Evolutionary conservation across 2,329 filamentous ascomycete genomes (phyloP).

Genomic region (Claviceps sp.): DNA sequence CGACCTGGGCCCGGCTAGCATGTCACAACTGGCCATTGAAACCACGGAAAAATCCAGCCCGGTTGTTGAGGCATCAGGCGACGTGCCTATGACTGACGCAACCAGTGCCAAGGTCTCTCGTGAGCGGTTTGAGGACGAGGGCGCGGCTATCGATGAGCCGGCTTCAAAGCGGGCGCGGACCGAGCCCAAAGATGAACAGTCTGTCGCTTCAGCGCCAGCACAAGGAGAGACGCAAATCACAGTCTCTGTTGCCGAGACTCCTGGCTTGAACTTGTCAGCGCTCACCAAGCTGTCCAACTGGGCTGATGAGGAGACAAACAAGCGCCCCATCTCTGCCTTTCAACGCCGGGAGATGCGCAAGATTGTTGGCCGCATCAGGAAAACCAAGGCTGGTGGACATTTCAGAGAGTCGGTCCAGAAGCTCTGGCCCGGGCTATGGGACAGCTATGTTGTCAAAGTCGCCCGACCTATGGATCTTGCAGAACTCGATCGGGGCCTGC

Average conservation of each 20-base stretch:
- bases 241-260: constrained; percentile 4
- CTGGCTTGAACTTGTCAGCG: constrained; percentile 6
- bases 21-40: constrained; percentile 27
- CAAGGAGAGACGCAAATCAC: constrained; percentile 3
- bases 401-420: constrained; percentile 70
- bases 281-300: constrained; percentile 24
- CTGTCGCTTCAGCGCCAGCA: constrained; percentile 7
- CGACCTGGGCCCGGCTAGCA: constrained; percentile 21
- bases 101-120: constrained; percentile 51
- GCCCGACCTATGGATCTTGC: constrained; percentile 72
- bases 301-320: constrained; percentile 28
- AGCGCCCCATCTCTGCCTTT: constrained; percentile 39
- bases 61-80: constrained; percentile 18
- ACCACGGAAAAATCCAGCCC: constrained; percentile 17
- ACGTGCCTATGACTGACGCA: constrained; percentile 42
- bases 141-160: constrained; percentile 49
- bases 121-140: constrained; percentile 70
- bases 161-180: constrained; percentile 72
- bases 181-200: constrained; percentile 35
- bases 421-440: constrained; percentile 62
- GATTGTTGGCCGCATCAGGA: constrained; percentile 63
- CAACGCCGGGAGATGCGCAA: constrained; percentile 51
- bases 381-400: constrained; percentile 64
- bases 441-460: constrained; percentile 55
- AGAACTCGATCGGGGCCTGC: constrained; percentile 70